Conservation (phyloP, 2,329 filamentous ascomycete species). For the Cercospora zeina region DNA sequence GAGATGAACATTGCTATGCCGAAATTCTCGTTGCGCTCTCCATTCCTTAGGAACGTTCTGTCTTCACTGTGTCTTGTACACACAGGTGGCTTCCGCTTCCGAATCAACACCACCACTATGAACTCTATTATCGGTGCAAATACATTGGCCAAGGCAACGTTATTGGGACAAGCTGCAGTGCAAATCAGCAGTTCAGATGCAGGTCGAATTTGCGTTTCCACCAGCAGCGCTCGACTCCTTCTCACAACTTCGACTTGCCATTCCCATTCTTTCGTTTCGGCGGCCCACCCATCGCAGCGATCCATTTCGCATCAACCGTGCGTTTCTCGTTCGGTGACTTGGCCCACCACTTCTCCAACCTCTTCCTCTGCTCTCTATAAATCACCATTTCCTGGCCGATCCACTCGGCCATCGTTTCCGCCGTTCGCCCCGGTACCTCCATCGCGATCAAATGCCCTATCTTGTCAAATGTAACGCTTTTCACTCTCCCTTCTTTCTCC, state of each 20-base stretch:
- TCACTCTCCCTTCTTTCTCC: constrained; percentile 63
- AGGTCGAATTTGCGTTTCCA: too few relatives aligned
- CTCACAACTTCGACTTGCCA: constrained; percentile 10
- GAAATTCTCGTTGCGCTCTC: not conserved
- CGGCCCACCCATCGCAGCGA: constrained; percentile 15
- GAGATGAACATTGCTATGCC: not conserved
- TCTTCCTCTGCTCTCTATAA: constrained; percentile 26
- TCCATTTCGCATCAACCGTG: constrained; percentile 19
- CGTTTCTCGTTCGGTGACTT: constrained; percentile 20
- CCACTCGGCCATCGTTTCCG: constrained; percentile 21
- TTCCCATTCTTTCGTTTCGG: constrained; percentile 9
- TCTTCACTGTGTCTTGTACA: not conserved
- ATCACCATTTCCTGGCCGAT: constrained; percentile 13
- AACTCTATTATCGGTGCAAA: too few relatives aligned
- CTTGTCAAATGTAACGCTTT: constrained; percentile 62
- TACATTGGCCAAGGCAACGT: too few relatives aligned
- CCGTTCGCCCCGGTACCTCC: constrained; percentile 55
- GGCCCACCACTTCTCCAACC: constrained; percentile 19
- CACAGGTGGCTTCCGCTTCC: too few relatives aligned
- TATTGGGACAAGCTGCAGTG: too few relatives aligned
- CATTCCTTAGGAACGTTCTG: too few relatives aligned
- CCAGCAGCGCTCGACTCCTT: not conserved
- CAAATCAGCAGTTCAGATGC: not conserved
- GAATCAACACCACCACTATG: too few relatives aligned
- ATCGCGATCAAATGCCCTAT: constrained; percentile 81